phyloP scores from a whole-genome alignment of 306 rosid genomes.

The peach (Prunus persica) region DNA sequence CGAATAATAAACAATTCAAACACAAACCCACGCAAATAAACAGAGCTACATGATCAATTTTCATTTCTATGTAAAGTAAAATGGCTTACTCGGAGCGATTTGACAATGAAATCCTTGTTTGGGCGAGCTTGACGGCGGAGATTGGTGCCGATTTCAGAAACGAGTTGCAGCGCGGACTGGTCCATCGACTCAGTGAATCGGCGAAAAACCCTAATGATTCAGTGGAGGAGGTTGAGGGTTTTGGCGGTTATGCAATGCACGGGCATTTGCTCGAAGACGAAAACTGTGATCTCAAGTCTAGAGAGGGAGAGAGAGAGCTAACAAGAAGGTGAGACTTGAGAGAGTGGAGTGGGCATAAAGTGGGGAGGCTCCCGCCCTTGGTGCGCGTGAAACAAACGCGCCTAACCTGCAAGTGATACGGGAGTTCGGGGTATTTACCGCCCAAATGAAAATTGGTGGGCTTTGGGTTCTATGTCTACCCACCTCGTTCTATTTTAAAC shows the following conservation, averaged over 20 bases:
- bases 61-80: too few species aligned
- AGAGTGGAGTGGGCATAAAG: conserved; percentile 1
- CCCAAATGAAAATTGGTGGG: background rate
- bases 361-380: conserved; percentile 40
- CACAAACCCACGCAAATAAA: background rate
- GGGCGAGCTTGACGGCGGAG: conserved; percentile 58
- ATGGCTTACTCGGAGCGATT: conserved; percentile 57
- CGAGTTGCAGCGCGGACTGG: conserved; percentile 41
- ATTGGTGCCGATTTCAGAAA: conserved; percentile 54
- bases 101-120: conserved; percentile 64
- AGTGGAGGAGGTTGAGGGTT: background rate
- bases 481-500: background rate
- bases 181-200: conserved; percentile 40
- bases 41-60: background rate
- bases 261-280: background rate
- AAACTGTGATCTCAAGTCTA: background rate
- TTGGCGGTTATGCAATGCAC: background rate
- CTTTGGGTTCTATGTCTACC: background rate
- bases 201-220: conserved; percentile 15
- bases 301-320: background rate
- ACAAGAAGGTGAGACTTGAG: background rate
- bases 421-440: background rate
- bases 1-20: background rate
- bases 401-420: background rate
- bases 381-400: conserved; percentile 30